Evolutionary conservation across 352 stramenopile genomes (phyloP).

Genomic region (Peronospora destructor): DNA sequence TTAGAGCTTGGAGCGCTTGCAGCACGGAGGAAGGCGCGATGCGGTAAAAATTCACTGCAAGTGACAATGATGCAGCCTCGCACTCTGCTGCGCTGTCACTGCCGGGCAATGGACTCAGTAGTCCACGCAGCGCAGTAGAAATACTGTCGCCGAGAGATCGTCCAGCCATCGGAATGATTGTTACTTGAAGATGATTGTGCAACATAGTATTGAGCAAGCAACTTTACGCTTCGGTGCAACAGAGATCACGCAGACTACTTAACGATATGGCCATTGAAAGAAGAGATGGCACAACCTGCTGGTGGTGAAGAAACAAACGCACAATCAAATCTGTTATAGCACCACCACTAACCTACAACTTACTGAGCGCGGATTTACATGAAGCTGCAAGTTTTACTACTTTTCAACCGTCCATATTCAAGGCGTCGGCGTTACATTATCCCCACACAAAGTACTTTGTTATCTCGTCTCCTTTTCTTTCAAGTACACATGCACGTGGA

Average conservation of each 20-base stretch:
- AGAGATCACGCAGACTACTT: too few relatives aligned
- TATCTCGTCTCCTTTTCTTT: slow-evolving; percentile 19
- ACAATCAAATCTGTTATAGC: too few relatives aligned
- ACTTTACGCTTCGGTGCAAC: not conserved
- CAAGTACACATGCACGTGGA: slow-evolving; percentile 82
- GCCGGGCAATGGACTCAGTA: slow-evolving; percentile 21
- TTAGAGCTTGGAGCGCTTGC: slow-evolving; percentile 7
- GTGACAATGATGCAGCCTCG: slow-evolving; percentile 19
- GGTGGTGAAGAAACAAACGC: too few relatives aligned
- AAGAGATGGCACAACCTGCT: too few relatives aligned
- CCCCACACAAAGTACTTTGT: not conserved
- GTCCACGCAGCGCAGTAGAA: slow-evolving; percentile 14
- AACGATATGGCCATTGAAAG: too few relatives aligned
- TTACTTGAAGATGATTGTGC: slow-evolving; percentile 1
- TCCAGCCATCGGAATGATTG: not conserved
- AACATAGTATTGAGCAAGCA: not conserved
- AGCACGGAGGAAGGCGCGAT: slow-evolving; percentile 1
- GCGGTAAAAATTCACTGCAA: slow-evolving; percentile 23
- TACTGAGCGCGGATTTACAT: not conserved
- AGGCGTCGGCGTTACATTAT: not conserved
- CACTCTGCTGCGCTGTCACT: slow-evolving; percentile 18
- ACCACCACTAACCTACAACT: too few relatives aligned
- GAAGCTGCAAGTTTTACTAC: not conserved
- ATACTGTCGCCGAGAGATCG: slow-evolving; percentile 12
- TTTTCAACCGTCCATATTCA: not conserved